Base-by-base conservation (phyloP, 225 moss, liverwort and hornwort species). In the Straminergon stramineum region DNA sequence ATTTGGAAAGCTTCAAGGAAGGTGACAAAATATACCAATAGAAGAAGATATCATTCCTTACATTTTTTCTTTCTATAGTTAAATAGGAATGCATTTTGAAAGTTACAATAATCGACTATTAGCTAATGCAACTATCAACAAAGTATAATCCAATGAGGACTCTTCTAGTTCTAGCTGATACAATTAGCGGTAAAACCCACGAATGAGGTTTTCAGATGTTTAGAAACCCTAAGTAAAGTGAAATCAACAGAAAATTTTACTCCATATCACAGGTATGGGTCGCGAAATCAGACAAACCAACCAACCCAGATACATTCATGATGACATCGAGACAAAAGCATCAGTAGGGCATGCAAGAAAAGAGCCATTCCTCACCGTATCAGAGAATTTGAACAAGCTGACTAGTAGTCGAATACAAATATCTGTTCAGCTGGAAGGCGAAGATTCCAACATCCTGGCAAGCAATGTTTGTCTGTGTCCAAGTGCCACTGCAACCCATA, bases 401-500 rank as follows among this genome's bases (percentile, higher is more conserved):
- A 68, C 65, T 89, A 77, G 76, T 51, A 79, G 27, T 73, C 60
- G 45, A 63, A 45, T 31, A 16, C 75, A 84, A 87, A 43, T 70
- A 64, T 55, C 31, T 71, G n/a, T 66, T 94, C 86, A 94, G 74
- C 91, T 92, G 66, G 88, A 90, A 86, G 92, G 79, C 48, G 85
- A 92, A 90, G 91, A 83, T 65, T 93, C 94, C 83, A 94, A 81
- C 90, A 91, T 84, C 84, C 91, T 93, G 89, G 95, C 92, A 67
- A 95, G 92, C 74, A 81, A 68, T 78, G 87, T 86, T 88, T 95
- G 95, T 69, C 91, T 88, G 64, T 88, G 92, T 92, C 95, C 95
- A 89, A 95, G 93, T 63, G 92, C 91, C 73, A 92, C 91, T 84
- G 90, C 82, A 84, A 94, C 92, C 95, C 92, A 93, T 26, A 95